Base-by-base conservation (phyloP, 805 yeast species). In the Ogataea saltuana region DNA sequence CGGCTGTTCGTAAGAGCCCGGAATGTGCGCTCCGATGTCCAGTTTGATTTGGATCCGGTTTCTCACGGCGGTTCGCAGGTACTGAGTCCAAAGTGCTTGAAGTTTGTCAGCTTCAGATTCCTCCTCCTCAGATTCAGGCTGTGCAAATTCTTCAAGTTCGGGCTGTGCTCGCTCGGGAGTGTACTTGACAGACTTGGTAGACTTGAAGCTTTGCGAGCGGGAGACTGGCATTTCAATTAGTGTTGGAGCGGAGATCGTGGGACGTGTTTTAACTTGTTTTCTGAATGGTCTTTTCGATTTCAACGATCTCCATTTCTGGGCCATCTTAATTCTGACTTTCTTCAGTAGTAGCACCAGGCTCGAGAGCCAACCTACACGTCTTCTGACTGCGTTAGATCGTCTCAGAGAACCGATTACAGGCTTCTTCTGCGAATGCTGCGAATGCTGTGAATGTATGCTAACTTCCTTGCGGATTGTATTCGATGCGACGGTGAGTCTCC, bases 331-430 rank as follows among this genome's bases (percentile, higher is more conserved):
- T 31, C 48, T 58, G 12, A 54, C 12, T 12, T 39, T 38, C 7
- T 45, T 39, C 5, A 55, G 29, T 5, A 59, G 22, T 4, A 18
- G 18, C 3, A 49, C 13, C 5, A 64, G 23, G 15, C 26, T 38
- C 2, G 59, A 50, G 10, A 64, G 34, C 61, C 67, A 60, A 3
- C 65, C 64, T 2, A 49, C 36, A 36, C 59, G 64, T 28, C 68
- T 48, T 38, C 53, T 56, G n/a, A 56, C 54, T 8, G 69, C 69
- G 38, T 61, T 61, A 0, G 63, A 51, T 36, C 69, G 49, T 31
- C 51, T 57, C 15, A 64, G 43, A 15, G 56, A 52, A 19, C 48
- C 42, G 12, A 47, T 38, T 7, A n/a, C n/a, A n/a, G n/a, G n/a
- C n/a, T n/a, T n/a, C n/a, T n/a, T n/a, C n/a, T n/a, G n/a, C n/a